These are phyloP conservation scores for Chlamydomonas applanata DNA, from an alignment of 139 green algal genomes.

Conservation along the genomic window DNA sequence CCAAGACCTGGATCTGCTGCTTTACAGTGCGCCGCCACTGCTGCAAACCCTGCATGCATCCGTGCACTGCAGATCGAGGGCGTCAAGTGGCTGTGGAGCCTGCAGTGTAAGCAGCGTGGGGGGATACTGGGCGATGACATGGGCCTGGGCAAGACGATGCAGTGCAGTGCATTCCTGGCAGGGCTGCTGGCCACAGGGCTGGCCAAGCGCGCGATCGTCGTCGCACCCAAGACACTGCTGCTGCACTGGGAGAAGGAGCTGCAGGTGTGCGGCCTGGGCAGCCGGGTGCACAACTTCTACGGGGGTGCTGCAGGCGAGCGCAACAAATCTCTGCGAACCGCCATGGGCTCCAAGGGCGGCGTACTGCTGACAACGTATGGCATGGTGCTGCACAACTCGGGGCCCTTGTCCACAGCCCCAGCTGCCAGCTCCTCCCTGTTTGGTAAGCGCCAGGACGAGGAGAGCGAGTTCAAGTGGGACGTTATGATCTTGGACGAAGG, in stretches of 20 bases:
- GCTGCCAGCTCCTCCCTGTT: constrained; percentile 1
- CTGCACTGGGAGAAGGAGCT: constrained; percentile 88
- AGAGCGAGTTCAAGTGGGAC: constrained; percentile 71
- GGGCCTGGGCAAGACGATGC: constrained; percentile 78
- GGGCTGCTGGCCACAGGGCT: constrained; percentile 54
- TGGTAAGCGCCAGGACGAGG: constrained; percentile 26
- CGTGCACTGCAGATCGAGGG: constrained; percentile 54
- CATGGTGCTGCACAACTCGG: constrained; percentile 85
- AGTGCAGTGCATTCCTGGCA: constrained; percentile 80
- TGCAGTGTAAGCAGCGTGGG: constrained; percentile 56
- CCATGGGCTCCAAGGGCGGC: constrained; percentile 20
- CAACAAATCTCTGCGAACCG: constrained; percentile 19
- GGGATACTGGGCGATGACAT: constrained; percentile 87
- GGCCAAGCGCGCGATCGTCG: constrained; percentile 59
- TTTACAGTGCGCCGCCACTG: too few species aligned
- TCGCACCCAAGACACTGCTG: constrained; percentile 89
- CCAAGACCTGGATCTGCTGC: too few species aligned
- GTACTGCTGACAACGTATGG: constrained; percentile 94
- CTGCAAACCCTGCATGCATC: too few species aligned
- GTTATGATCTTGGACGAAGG: constrained; percentile 86
- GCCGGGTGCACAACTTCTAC: constrained; percentile 16
- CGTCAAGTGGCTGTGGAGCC: constrained; percentile 79
- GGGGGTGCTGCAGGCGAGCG: constrained; percentile 31
- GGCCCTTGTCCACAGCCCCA: constrained; percentile 32
- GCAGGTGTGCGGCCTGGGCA: constrained; percentile 63